Evolutionary conservation across 306 rosid species (phyloP).

Genomic region (Pachyrhizus erosus): DNA sequence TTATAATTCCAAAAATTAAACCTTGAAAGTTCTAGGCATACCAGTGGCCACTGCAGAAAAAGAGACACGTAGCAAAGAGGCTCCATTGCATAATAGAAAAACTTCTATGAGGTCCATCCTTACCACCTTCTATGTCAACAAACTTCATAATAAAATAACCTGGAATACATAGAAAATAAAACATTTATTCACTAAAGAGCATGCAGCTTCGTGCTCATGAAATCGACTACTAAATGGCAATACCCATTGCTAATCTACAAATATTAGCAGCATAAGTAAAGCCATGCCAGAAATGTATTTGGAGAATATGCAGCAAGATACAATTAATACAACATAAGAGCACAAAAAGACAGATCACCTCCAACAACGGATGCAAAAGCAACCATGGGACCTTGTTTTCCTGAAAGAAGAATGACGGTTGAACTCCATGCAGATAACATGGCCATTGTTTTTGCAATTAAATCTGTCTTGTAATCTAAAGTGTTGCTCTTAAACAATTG

Average conservation of each 20-base stretch:
- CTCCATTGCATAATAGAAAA: conserved; percentile 80
- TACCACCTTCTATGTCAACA: conserved; percentile 52
- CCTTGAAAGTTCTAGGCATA: conserved; percentile 50
- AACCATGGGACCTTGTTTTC: conserved; percentile 89
- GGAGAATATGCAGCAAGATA: conserved; percentile 34
- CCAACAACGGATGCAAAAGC: conserved; percentile 75
- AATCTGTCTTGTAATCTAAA: conserved; percentile 50
- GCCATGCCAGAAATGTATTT: conserved; percentile 8
- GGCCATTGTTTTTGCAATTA: conserved; percentile 67
- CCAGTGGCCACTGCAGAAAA: conserved; percentile 99
- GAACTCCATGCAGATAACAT: conserved; percentile 81
- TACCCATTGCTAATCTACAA: conserved; percentile 13
- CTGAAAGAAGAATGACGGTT: conserved; percentile 78
- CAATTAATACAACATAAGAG: conserved; percentile 17
- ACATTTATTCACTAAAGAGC: conserved; percentile 28
- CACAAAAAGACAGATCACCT: conserved; percentile 60
- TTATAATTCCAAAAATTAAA: conserved; percentile 37
- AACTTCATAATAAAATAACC: conserved; percentile 80
- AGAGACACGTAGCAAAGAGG: conserved; percentile 82
- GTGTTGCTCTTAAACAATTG: conserved; percentile 47
- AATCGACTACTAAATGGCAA: conserved; percentile 35
- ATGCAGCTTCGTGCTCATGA: conserved; percentile 18
- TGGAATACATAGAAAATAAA: conserved; percentile 47
- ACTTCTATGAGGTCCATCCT: conserved; percentile 49
- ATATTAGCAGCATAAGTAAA: conserved; percentile 22